Base-by-base conservation (phyloP, 2,329 filamentous ascomycete genomes). In the Fusarium zealandicum region DNA sequence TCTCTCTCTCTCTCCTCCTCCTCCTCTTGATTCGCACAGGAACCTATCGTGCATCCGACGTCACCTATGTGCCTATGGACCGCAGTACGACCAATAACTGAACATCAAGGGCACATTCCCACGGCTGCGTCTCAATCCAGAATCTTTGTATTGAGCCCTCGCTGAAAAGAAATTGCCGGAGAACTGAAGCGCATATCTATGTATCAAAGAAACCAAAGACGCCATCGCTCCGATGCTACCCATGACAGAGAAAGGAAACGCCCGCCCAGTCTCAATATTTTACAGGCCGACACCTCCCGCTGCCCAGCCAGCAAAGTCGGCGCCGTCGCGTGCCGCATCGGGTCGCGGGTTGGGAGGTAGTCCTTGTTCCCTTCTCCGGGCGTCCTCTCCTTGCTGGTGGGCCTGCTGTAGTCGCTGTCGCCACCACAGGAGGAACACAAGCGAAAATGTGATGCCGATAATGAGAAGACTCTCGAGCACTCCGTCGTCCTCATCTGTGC, bases 391-490 rank as follows among this genome's bases (percentile, higher is more conserved):
- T 51, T 72, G 66, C n/a, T 63, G 68, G 44, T 82, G 79, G 25
- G 77, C 80, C 62, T 87, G 79, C 68, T 91, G 89, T 54, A 86
- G 79, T 69, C 85, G 86, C 59, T 91, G 87, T 16, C 90, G 81
- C 72, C 95, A 93, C 73, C 92, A 96, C 13, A 98, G 81, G 27
- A 98, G 78, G 45, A 90, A 84, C 0, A 90, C 85, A 47, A 98
- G 79, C 1, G 86, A 85, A 12, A 87, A 86, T 1, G 90, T 88
- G 12, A 98, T 77, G 1, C 84, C 88, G 12, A 97, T 79, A 57
- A 99, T 96, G 37, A 96, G 78, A 18, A 97, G 75, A 36, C 89
- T 93, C 73, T 98, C 95, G 10, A 97, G 52, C 13, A 96, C 77
- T 11, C 91, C 90, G 39, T 92, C 91, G 22, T 68, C 65, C 43